Evolutionary conservation across 768 basidiomycete genomes (phyloP).

Genomic region (Lactarius psammicola): DNA sequence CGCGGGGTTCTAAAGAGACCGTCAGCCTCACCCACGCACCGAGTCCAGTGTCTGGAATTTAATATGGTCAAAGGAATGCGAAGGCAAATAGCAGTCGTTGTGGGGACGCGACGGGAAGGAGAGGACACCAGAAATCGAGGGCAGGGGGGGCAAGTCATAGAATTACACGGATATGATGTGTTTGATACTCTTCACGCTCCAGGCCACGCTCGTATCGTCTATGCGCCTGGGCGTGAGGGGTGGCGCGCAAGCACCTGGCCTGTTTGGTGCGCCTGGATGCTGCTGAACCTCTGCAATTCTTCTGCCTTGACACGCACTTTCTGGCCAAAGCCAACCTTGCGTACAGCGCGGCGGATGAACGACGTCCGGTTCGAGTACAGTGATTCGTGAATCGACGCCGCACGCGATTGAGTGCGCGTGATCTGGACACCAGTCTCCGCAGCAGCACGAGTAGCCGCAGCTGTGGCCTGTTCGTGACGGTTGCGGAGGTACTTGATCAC

Average conservation of each 20-base stretch:
- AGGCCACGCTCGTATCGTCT: slow-evolving; percentile 29
- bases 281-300: slow-evolving; percentile 82
- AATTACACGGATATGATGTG: slow-evolving; percentile 16
- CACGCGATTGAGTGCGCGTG: slow-evolving; percentile 85
- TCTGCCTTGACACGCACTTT: slow-evolving; percentile 79
- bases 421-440: slow-evolving; percentile 64
- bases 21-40: slow-evolving; percentile 6
- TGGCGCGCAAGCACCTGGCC: slow-evolving; percentile 76
- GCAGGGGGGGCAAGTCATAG: slow-evolving; percentile 6
- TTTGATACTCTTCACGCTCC: slow-evolving; percentile 11
- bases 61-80: slow-evolving; percentile 3
- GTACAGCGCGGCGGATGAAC: slow-evolving; percentile 85
- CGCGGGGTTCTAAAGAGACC: slow-evolving; percentile 1
- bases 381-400: slow-evolving; percentile 85
- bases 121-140: slow-evolving; percentile 12
- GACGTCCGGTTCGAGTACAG: slow-evolving; percentile 93
- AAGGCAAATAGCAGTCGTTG: background rate
- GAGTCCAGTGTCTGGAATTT: slow-evolving; percentile 2
- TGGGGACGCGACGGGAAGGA: background rate
- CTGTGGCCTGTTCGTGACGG: slow-evolving; percentile 46
- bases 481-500: slow-evolving; percentile 82
- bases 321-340: slow-evolving; percentile 85
- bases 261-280: slow-evolving; percentile 78
- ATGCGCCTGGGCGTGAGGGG: slow-evolving; percentile 52
- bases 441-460: slow-evolving; percentile 36